phyloP scores from a whole-genome alignment of 257 asterid species.

The Fraxinus anomala region DNA sequence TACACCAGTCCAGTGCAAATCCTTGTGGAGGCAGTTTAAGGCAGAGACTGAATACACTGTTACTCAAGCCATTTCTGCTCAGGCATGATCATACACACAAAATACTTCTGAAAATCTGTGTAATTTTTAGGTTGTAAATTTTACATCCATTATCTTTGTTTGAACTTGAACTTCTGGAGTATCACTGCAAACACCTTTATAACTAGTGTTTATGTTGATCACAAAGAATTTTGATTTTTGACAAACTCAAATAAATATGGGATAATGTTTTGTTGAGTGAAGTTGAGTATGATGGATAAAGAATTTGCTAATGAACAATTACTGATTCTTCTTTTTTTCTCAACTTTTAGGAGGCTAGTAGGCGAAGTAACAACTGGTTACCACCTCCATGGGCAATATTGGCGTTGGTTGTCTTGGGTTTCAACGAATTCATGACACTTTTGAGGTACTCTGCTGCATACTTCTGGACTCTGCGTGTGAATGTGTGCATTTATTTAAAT shows the following conservation, averaged over 20 bases:
- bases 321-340: slow-evolving; percentile 21
- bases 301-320: not conserved
- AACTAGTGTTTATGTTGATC: not conserved
- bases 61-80: slow-evolving; percentile 91
- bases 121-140: slow-evolving; percentile 3
- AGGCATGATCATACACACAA: slow-evolving; percentile 46
- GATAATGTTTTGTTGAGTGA: not conserved
- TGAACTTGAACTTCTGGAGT: not conserved
- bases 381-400: slow-evolving; percentile 89
- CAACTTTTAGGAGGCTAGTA: slow-evolving; percentile 69
- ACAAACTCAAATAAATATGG: slow-evolving; percentile 15
- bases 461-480: not conserved
- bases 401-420: slow-evolving; percentile 71
- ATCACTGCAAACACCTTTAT: not conserved
- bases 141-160: not conserved
- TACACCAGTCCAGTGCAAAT: slow-evolving; percentile 91
- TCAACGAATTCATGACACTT: slow-evolving; percentile 86
- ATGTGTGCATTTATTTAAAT: not conserved
- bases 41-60: slow-evolving; percentile 89
- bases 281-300: slow-evolving; percentile 7
- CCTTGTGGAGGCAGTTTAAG: slow-evolving; percentile 89
- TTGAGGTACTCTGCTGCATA: slow-evolving; percentile 50
- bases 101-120: slow-evolving; percentile 11
- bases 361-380: slow-evolving; percentile 73
- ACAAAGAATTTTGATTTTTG: not conserved